Evolutionary conservation across 176 grass and related monocot genomes (phyloP).

Genomic region (Zea luxurians): DNA sequence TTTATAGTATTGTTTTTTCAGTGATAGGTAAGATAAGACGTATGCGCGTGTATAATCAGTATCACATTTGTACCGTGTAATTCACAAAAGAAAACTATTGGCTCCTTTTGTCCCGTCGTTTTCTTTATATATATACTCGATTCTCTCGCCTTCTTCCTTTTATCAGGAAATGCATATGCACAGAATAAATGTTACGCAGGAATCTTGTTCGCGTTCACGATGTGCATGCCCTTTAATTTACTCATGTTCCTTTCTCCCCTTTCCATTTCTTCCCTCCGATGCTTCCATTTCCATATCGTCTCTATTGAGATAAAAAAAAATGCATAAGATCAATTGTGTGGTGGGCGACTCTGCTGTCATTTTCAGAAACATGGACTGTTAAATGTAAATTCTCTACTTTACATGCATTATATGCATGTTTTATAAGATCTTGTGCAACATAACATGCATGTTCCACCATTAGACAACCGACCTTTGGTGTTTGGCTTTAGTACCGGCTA

Average conservation of each 20-base stretch:
- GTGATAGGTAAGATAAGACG: too few species aligned
- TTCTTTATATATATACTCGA: background rate
- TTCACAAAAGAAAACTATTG: background rate
- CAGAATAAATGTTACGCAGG: conserved; percentile 21
- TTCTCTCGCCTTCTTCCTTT: background rate
- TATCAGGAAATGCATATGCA: conserved; percentile 29
- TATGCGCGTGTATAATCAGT: background rate
- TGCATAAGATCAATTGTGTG: background rate
- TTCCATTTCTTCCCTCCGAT: background rate
- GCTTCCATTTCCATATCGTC: too few species aligned
- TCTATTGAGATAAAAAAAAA: background rate
- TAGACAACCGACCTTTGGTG: too few species aligned
- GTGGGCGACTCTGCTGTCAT: background rate
- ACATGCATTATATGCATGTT: background rate
- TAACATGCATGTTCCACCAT: background rate
- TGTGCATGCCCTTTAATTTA: background rate
- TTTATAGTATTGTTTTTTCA: too few species aligned
- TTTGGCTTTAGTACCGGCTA: too few species aligned
- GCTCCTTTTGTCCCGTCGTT: background rate
- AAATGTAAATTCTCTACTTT: background rate
- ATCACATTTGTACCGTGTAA: background rate
- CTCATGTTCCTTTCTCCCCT: background rate
- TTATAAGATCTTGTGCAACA: background rate
- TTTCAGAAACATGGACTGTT: conserved; percentile 15
- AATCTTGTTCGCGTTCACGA: conserved; percentile 20